These are phyloP conservation scores for Populus hybrid DNA, from an alignment of 441 rosid species.

Conservation along the genomic window DNA sequence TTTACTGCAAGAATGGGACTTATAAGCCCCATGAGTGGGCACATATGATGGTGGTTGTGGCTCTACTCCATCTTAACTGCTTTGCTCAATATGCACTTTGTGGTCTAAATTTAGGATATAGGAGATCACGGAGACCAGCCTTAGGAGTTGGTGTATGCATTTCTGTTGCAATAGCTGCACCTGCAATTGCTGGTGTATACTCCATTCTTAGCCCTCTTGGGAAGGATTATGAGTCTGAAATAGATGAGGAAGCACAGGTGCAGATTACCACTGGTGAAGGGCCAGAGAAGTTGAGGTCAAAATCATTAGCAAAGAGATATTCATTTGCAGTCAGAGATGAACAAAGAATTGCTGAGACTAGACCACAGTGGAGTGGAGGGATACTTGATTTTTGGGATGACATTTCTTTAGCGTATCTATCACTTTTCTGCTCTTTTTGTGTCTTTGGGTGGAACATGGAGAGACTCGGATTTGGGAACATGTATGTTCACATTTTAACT, in stretches of 20 bases:
- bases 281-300: slow-evolving; percentile 24
- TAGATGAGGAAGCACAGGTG: slow-evolving; percentile 67
- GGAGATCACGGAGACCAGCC: slow-evolving; percentile 77
- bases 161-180: slow-evolving; percentile 78
- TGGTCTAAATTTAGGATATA: slow-evolving; percentile 74
- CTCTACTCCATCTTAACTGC: slow-evolving; percentile 77
- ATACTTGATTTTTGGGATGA: slow-evolving; percentile 84
- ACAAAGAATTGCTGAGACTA: slow-evolving; percentile 40
- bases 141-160: slow-evolving; percentile 79
- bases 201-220: slow-evolving; percentile 80
- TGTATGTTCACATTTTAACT: slow-evolving; percentile 90
- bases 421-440: slow-evolving; percentile 74
- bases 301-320: slow-evolving; percentile 49
- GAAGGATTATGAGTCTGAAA: slow-evolving; percentile 54
- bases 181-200: slow-evolving; percentile 80
- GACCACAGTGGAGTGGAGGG: slow-evolving; percentile 83
- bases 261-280: slow-evolving; percentile 30
- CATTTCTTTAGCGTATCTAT: slow-evolving; percentile 74
- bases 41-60: slow-evolving; percentile 75
- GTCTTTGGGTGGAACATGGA: slow-evolving; percentile 98
- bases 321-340: slow-evolving; percentile 60
- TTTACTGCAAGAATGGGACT: slow-evolving; percentile 78
- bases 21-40: slow-evolving; percentile 88
- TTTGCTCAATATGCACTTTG: slow-evolving; percentile 94
- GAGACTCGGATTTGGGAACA: slow-evolving; percentile 90